phyloP scores from a whole-genome alignment of 768 basidiomycete species.

The Lanmaoa rubissima region DNA sequence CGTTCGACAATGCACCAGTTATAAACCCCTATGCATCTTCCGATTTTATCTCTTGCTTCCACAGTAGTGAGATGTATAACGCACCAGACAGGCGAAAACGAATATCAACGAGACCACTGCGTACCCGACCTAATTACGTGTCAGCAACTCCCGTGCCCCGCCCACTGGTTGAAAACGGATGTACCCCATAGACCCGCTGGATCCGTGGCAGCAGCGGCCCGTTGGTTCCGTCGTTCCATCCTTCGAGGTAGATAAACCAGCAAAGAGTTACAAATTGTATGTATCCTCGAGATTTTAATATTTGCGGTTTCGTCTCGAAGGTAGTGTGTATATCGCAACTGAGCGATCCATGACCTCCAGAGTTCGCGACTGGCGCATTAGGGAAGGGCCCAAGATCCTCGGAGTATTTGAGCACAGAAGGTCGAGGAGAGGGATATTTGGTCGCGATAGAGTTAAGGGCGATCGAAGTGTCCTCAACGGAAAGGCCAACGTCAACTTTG shows the following conservation, averaged over 20 bases:
- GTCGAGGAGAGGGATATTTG: background rate
- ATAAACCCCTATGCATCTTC: slow-evolving; percentile 39
- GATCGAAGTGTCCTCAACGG: background rate
- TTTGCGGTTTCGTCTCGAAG: slow-evolving; percentile 2
- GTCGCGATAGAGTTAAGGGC: slow-evolving; percentile 2
- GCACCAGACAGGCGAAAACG: slow-evolving; percentile 45
- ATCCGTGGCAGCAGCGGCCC: slow-evolving; percentile 76
- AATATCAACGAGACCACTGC: slow-evolving; percentile 56
- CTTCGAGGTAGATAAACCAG: slow-evolving; percentile 56
- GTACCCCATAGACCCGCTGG: slow-evolving; percentile 52
- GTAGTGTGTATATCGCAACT: background rate
- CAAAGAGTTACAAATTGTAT: slow-evolving; percentile 58
- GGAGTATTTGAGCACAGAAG: slow-evolving; percentile 2
- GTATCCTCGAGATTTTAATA: slow-evolving; percentile 14
- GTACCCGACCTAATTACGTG: slow-evolving; percentile 42
- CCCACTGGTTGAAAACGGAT: background rate
- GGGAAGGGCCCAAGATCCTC: background rate
- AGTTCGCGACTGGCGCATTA: background rate
- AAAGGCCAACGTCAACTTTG: background rate
- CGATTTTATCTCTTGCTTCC: slow-evolving; percentile 18
- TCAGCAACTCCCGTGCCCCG: background rate
- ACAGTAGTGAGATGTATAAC: slow-evolving; percentile 8
- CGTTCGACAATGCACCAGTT: slow-evolving; percentile 43
- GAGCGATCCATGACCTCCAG: background rate
- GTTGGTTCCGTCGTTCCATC: slow-evolving; percentile 77